Percentiles rank a stretch among this genome's conserved stretches.
Conservation (phyloP, 108 stramenopile species). For the Fragilaria radians region DNA sequence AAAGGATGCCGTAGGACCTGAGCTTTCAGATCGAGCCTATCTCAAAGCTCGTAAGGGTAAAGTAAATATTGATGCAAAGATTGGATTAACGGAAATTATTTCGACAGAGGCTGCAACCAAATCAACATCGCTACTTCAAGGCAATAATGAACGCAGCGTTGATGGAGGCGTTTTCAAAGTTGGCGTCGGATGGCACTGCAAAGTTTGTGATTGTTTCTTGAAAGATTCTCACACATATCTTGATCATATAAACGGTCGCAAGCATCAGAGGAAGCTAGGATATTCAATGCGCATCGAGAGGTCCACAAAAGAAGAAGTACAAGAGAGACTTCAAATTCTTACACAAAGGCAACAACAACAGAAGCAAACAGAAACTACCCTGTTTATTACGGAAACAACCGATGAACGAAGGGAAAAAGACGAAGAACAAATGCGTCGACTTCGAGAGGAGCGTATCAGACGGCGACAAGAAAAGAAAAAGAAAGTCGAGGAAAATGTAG, state of each 20-base stretch:
- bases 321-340: conserved; percentile 29
- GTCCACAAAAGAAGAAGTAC: conserved; percentile 74
- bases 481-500: conserved; percentile 17
- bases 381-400: conserved; percentile 29
- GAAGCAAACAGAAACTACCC: conserved; percentile 7
- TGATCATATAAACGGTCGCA: conserved; percentile 95
- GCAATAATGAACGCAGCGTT: too few species aligned
- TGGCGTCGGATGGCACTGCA: conserved; percentile 94
- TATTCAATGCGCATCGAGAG: conserved; percentile 92
- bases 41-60: conserved; percentile 73
- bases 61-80: conserved; percentile 73
- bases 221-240: conserved; percentile 91
- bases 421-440: conserved; percentile 46
- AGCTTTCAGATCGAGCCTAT: conserved; percentile 84
- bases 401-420: conserved; percentile 67
- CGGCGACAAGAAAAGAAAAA: conserved; percentile 32
- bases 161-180: conserved; percentile 50
- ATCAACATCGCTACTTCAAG: conserved; percentile 11
- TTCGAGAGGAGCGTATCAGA: conserved; percentile 64
- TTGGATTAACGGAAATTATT: conserved; percentile 87
- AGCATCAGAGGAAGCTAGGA: conserved; percentile 92
- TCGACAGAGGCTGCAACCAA: conserved; percentile 58
- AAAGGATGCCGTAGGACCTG: conserved; percentile 70
- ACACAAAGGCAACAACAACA: conserved; percentile 23
- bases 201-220: conserved; percentile 92